Base-by-base conservation (phyloP, 345 rosid species). In the Linum trigynum region DNA sequence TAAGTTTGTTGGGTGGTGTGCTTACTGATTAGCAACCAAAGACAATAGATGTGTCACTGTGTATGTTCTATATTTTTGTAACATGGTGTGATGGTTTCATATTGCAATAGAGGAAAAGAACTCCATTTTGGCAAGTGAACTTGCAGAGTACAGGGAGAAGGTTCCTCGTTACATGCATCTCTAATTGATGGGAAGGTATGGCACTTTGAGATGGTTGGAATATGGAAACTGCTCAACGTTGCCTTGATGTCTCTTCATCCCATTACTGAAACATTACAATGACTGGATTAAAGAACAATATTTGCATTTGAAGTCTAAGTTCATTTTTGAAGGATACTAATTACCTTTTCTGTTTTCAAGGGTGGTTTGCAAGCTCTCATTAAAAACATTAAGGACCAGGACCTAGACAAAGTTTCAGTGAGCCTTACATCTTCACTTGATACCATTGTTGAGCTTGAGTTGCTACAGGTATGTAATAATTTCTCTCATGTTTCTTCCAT, bases 341-440 rank as follows among this genome's bases (percentile, higher is more conserved):
- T 37, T 48, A 63, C 57, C 59, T 65, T 68, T 23, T 57, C 23
- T 65, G 61, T 70, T 77, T 67, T 63, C 43, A 63, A 92, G 98
- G 97, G 89, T 65, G 97, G 97, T 78, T 71, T 92, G 74, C 80
- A 92, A 76, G 82, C 77, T 11, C 97, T 92, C 67, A 71, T 88
- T 70, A 80, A 79, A 68, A 70, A 62, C 62, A 86, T 92, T 50
- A 86, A 88, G 83, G 89, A 88, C 50, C 86, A 92, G 81, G 92
- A 90, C 75, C 90, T 96, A 38, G 98, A 92, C 80, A 86, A 76
- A 81, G 90, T 90, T 58, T 92, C 98, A 43, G 74, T 88, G 57
- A 87, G 89, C 73, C 85, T 92, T 67, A 90, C 97, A 65, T 78
- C 97, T 51, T 80, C 96, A 39, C 74, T 88, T 63, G 94, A 90